These are phyloP conservation scores for Neofusicoccum sp. DNA, from an alignment of 2,329 filamentous ascomycete genomes.

Conservation along the genomic window DNA sequence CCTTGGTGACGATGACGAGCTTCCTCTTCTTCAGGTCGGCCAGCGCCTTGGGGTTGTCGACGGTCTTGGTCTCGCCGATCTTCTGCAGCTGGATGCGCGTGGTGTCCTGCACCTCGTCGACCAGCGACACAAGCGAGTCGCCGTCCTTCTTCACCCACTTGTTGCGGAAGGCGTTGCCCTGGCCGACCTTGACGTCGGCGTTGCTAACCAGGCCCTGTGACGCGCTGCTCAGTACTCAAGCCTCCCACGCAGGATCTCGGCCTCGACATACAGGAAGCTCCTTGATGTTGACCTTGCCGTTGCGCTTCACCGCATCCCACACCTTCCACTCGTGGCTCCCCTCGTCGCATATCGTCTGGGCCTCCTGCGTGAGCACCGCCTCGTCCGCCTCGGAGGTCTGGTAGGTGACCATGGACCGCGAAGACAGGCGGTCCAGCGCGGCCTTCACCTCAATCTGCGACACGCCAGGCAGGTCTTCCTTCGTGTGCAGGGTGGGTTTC, in stretches of 20 bases:
- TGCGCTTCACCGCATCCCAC: constrained; percentile 48
- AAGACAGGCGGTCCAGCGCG: constrained; percentile 79
- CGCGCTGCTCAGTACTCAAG: constrained; percentile 22
- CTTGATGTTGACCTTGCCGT: constrained; percentile 46
- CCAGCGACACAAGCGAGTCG: constrained; percentile 55
- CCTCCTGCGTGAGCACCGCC: constrained; percentile 72
- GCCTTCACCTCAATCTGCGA: constrained; percentile 65
- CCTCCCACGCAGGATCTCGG: background rate
- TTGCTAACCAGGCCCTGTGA: constrained; percentile 51
- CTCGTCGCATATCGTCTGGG: constrained; percentile 65
- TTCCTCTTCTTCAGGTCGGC: constrained; percentile 90
- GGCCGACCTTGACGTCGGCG: constrained; percentile 81
- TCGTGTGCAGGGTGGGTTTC: constrained; percentile 53
- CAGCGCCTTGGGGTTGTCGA: constrained; percentile 71
- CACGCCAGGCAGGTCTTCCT: constrained; percentile 47
- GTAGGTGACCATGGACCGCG: constrained; percentile 83
- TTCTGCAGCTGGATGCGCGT: constrained; percentile 73
- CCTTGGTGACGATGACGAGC: constrained; percentile 78
- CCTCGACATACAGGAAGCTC: constrained; percentile 42
- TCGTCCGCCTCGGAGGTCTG: constrained; percentile 79
- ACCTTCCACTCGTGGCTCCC: constrained; percentile 53
- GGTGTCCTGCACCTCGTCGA: constrained; percentile 74
- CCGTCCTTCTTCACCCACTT: constrained; percentile 65
- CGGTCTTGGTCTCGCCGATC: constrained; percentile 67
- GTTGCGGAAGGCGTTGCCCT: constrained; percentile 86